These are phyloP conservation scores for Harrya chromipes DNA, from an alignment of 768 basidiomycete genomes.

Conservation along the genomic window DNA sequence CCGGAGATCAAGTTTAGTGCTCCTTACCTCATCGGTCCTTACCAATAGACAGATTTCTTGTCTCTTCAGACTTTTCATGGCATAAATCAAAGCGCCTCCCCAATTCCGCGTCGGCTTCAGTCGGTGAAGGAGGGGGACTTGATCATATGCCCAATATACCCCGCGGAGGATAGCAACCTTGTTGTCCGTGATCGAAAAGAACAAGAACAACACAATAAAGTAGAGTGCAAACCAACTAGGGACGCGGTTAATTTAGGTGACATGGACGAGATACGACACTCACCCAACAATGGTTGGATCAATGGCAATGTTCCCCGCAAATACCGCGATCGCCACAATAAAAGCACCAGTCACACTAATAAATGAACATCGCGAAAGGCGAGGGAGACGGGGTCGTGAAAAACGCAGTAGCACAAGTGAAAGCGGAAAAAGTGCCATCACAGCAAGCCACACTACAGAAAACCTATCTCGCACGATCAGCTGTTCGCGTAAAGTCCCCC, in stretches of 20 bases:
- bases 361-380: conserved; percentile 41
- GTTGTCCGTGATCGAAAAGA: conserved; percentile 52
- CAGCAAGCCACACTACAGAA: conserved; percentile 62
- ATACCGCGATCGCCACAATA: conserved; percentile 39
- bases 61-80: conserved; percentile 45
- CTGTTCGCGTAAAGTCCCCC: background rate
- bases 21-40: conserved; percentile 63
- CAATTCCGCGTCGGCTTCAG: conserved; percentile 37
- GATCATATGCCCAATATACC: conserved; percentile 63
- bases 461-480: conserved; percentile 42
- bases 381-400: conserved; percentile 57
- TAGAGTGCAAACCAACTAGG: conserved; percentile 62
- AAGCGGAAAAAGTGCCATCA: conserved; percentile 63
- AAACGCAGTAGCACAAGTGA: conserved; percentile 60
- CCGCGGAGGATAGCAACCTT: conserved; percentile 52
- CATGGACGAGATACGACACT: conserved; percentile 13
- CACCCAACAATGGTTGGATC: conserved; percentile 56
- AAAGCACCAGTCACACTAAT: conserved; percentile 41
- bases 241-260: background rate
- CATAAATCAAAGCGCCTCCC: conserved; percentile 41
- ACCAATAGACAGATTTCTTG: conserved; percentile 60
- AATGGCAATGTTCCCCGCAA: conserved; percentile 59
- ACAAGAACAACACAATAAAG: conserved; percentile 43
- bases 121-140: conserved; percentile 47
- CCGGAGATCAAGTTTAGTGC: background rate